Percentiles rank a stretch among this genome's conserved stretches.
phyloP scores from a whole-genome alignment of 371 early-diverging fungal species.

The Coemansia sp. region DNA sequence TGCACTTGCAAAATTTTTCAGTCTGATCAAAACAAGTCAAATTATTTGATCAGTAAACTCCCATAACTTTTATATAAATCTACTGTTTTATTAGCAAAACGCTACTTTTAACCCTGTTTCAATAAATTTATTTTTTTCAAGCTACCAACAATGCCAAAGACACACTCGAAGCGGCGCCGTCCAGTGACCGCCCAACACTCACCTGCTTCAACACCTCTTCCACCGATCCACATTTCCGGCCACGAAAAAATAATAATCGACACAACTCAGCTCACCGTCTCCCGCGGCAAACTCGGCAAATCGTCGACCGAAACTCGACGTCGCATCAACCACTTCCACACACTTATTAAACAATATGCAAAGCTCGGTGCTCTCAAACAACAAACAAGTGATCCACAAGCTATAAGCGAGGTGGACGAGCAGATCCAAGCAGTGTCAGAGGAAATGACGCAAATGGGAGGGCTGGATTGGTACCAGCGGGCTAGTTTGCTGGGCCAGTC shows the following conservation, averaged over 20 bases:
- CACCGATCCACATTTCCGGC: conserved; percentile 37
- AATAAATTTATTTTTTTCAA: too few relatives aligned
- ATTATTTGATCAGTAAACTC: too few relatives aligned
- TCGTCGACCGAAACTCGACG: conserved; percentile 38
- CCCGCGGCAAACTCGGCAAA: conserved; percentile 32
- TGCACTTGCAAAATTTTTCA: too few relatives aligned
- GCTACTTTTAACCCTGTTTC: too few relatives aligned
- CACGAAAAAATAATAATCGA: conserved; percentile 27
- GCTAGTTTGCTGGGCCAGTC: conserved; percentile 82
- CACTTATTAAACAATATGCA: conserved; percentile 38
- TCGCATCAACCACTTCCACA: conserved; percentile 46
- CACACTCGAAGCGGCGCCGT: conserved; percentile 18
- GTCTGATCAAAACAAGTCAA: too few relatives aligned
- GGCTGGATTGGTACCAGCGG: conserved; percentile 84
- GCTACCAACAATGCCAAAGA: conserved; percentile 17
- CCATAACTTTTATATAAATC: too few relatives aligned
- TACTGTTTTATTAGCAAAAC: too few relatives aligned
- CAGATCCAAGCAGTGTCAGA: conserved; percentile 11
- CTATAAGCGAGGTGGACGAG: background rate
- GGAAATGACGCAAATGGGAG: conserved; percentile 82
- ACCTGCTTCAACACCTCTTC: conserved; percentile 11
- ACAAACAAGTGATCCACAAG: background rate
- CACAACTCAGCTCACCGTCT: background rate
- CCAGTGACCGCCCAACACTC: conserved; percentile 25
- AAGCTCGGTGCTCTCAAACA: conserved; percentile 20